phyloP scores from a whole-genome alignment of 345 rosid species.

The Populus nigra region DNA sequence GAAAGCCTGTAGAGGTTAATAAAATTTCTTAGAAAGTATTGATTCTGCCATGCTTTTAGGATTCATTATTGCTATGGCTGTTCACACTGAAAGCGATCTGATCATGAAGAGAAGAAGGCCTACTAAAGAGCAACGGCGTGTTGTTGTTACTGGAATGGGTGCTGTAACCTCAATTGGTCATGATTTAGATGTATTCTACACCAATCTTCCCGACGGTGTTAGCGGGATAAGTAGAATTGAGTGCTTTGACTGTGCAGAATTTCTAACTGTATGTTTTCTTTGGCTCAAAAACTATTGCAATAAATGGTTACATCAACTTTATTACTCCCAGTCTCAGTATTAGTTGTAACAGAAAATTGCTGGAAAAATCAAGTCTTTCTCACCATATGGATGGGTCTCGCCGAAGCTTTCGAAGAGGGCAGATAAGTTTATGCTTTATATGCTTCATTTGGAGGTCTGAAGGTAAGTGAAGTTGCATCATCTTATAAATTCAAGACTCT shows the following conservation, averaged over 20 bases:
- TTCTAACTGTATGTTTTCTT: conserved; percentile 56
- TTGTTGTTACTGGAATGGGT: conserved; percentile 90
- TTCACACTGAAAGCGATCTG: conserved; percentile 49
- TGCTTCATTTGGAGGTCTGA: conserved; percentile 82
- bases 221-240: conserved; percentile 82
- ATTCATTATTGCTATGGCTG: conserved; percentile 31
- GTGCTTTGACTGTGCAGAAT: conserved; percentile 67
- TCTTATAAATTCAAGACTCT: not conserved
- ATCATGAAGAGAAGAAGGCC: conserved; percentile 44
- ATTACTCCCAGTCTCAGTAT: too few species aligned
- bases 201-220: conserved; percentile 69
- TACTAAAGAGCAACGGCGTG: conserved; percentile 56
- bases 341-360: conserved; percentile 63
- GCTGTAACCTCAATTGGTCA: conserved; percentile 69
- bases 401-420: conserved; percentile 76
- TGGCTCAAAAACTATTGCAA: not conserved
- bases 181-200: conserved; percentile 62
- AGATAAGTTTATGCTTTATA: conserved; percentile 88
- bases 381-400: conserved; percentile 75
- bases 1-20: not conserved
- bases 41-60: not conserved
- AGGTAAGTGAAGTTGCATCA: conserved; percentile 36
- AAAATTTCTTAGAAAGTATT: not conserved
- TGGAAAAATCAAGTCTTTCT: conserved; percentile 73
- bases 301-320: not conserved